phyloP scores from a whole-genome alignment of 108 stramenopile genomes.

The Phaeodactylum tricornutum region DNA sequence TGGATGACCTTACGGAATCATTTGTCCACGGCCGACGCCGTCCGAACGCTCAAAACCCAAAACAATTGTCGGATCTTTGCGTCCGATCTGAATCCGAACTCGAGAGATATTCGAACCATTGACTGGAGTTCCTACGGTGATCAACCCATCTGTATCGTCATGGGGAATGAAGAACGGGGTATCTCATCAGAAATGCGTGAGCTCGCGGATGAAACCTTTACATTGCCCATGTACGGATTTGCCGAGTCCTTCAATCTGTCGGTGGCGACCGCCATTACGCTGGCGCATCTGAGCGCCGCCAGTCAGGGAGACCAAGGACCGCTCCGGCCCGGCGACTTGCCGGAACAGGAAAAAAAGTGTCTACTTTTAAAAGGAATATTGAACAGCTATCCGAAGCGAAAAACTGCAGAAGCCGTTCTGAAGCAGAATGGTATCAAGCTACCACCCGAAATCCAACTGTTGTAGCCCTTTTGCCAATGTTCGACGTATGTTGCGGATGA shows the following conservation, averaged over 20 bases:
- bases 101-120: conserved; percentile 57
- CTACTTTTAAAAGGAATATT: conserved; percentile 55
- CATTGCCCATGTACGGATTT: conserved; percentile 83
- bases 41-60: conserved; percentile 12
- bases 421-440: conserved; percentile 42
- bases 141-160: conserved; percentile 71
- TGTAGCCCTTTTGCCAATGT: too few relatives aligned
- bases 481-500: too few relatives aligned
- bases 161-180: conserved; percentile 89
- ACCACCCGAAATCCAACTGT: too few relatives aligned
- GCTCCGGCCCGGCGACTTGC: conserved; percentile 67
- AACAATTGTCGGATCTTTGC: conserved; percentile 8
- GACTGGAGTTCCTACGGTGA: conserved; percentile 39
- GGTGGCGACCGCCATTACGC: conserved; percentile 77
- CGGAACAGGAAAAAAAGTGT: conserved; percentile 49
- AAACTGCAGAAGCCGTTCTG: conserved; percentile 47
- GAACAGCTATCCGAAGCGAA: conserved; percentile 56
- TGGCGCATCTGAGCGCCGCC: conserved; percentile 64
- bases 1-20: conserved; percentile 51
- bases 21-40: conserved; percentile 14
- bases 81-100: conserved; percentile 57
- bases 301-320: conserved; percentile 35
- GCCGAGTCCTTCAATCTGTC: conserved; percentile 85
- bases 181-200: conserved; percentile 51
- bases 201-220: conserved; percentile 68